These are phyloP conservation scores for Cajanus cajan DNA, from an alignment of 306 rosid genomes.

Conservation along the genomic window DNA sequence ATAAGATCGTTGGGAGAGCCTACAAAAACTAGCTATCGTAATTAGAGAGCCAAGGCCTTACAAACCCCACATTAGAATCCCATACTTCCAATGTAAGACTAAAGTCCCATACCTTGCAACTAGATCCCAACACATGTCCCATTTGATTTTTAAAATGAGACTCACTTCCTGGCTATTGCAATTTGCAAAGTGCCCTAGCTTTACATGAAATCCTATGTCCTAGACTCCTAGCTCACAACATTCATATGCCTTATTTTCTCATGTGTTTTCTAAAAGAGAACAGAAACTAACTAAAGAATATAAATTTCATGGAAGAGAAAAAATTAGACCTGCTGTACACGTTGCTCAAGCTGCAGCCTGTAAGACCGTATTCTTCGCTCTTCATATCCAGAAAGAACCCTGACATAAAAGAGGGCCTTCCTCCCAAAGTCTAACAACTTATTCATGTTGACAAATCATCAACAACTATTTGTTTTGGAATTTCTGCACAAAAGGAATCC, in stretches of 20 bases:
- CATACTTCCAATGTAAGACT: background rate
- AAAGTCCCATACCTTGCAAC: background rate
- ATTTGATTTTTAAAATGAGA: slow-evolving; percentile 22
- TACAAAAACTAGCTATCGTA: background rate
- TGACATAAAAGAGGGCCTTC: slow-evolving; percentile 63
- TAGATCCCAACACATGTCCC: background rate
- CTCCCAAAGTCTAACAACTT: slow-evolving; percentile 56
- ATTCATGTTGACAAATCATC: slow-evolving; percentile 39
- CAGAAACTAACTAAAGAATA: slow-evolving; percentile 2
- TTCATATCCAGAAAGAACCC: slow-evolving; percentile 89
- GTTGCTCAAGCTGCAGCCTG: slow-evolving; percentile 63
- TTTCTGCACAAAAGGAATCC: slow-evolving; percentile 34
- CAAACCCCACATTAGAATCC: background rate
- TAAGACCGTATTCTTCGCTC: slow-evolving; percentile 71
- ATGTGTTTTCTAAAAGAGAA: slow-evolving; percentile 12
- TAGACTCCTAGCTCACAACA: background rate
- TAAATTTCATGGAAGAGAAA: background rate
- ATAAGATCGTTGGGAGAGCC: background rate
- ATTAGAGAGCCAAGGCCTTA: background rate
- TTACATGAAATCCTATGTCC: slow-evolving; percentile 15
- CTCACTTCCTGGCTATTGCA: slow-evolving; percentile 1
- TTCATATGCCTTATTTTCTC: background rate
- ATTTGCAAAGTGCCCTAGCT: background rate
- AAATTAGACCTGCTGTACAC: slow-evolving; percentile 34
- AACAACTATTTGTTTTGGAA: slow-evolving; percentile 9